Base-by-base conservation (phyloP, 441 rosid species). In the Brassica hybrid region DNA sequence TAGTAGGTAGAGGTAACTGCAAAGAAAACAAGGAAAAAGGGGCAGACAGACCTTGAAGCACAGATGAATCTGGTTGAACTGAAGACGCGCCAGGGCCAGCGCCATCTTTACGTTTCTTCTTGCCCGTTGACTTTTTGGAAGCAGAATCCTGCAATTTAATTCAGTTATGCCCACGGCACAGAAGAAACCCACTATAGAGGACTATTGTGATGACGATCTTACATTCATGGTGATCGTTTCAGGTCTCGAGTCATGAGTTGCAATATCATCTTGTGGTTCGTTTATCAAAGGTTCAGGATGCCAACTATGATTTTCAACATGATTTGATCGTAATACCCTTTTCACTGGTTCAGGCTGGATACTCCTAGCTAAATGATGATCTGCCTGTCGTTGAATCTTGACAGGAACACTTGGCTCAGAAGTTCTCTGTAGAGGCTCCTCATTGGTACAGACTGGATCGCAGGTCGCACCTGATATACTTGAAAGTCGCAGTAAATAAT, bases 381-480 rank as follows among this genome's bases (percentile, higher is more conserved):
- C 77, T 34, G 56, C 12, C 67, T 60, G 74, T 62, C 67, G 70
- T 27, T 66, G 77, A 61, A 80, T 43, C 65, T 76, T 61, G 58
- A 76, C 71, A 70, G 71, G 71, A 52, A 67, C 61, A 80, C 71
- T 71, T 80, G 67, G 74, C 63, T 72, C 80, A 12, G 71, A 60
- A 71, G 79, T 74, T 89, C 81, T 90, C 85, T 77, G 80, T 76
- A 85, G 88, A 83, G 80, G 83, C 52, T 65, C 77, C 60, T 86
- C 84, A 81, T 58, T 77, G 80, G 80, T 80, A 79, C 86, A 79
- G 71, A 77, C 72, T 74, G 88, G 90, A 83, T 83, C 89, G 79
- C 85, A 80, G 56, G 77, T 79, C 64, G 65, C 86, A 89, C 91
- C 98, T 90, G 96, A 88, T 83, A 89, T 82, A 91, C 89, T 87